A percentile compares a stretch with the other conserved stretches of the same genome.
phyloP scores from a whole-genome alignment of 2,329 filamentous ascomycete genomes.

The Meredithiella fracta region DNA sequence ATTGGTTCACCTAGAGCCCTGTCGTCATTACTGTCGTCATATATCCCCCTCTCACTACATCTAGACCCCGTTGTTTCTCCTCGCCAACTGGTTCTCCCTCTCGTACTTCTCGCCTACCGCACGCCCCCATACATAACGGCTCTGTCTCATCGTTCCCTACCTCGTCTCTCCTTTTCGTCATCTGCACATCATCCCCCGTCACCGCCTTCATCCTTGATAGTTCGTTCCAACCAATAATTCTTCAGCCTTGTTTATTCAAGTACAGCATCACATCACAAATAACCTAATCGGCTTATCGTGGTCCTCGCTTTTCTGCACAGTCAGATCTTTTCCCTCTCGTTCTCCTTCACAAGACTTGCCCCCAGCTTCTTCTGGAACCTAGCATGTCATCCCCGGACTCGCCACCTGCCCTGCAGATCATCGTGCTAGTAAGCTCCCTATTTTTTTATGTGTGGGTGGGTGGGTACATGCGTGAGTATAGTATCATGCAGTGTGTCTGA shows the following conservation, averaged over 20 bases:
- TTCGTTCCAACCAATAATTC: background rate
- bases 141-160: background rate
- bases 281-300: background rate
- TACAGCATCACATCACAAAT: too few relatives aligned
- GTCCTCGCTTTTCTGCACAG: background rate
- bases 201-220: background rate
- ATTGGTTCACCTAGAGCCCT: too few relatives aligned
- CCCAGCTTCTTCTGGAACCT: background rate
- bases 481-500: slow-evolving; percentile 4
- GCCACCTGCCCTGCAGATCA: slow-evolving; percentile 49
- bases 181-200: background rate
- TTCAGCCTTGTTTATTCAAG: background rate
- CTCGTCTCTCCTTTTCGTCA: background rate
- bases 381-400: slow-evolving; percentile 14
- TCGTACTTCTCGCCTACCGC: too few relatives aligned
- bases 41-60: too few relatives aligned
- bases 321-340: background rate
- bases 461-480: slow-evolving; percentile 2
- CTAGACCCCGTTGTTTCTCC: too few relatives aligned
- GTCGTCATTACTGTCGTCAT: too few relatives aligned
- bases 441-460: background rate
- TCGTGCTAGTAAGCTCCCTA: slow-evolving; percentile 47
- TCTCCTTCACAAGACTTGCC: background rate
- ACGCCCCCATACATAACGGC: background rate
- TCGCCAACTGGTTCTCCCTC: too few relatives aligned